These are phyloP conservation scores for Rhodotorula sp. DNA, from an alignment of 1,284 basidiomycete species.

Conservation along the genomic window DNA sequence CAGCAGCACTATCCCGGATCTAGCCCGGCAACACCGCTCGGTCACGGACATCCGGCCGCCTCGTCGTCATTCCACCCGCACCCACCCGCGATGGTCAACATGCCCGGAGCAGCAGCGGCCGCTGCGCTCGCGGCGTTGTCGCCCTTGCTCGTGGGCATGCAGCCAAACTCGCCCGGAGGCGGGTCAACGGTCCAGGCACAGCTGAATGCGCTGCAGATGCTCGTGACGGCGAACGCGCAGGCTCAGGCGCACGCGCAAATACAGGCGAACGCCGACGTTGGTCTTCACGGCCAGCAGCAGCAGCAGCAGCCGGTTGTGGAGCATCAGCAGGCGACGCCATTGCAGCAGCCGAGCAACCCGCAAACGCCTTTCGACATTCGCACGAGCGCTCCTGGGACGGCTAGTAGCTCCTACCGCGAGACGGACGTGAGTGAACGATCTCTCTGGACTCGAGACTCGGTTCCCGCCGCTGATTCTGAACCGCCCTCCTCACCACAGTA, in stretches of 20 bases:
- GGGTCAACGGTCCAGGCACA: background rate
- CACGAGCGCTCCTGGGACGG: background rate
- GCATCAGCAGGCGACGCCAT: background rate
- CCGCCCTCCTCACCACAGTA: conserved; percentile 17
- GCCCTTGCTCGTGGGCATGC: background rate
- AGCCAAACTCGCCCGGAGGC: background rate
- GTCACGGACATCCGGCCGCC: background rate
- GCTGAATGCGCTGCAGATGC: conserved; percentile 7
- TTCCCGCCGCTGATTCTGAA: too few relatives aligned
- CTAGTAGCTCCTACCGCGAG: conserved; percentile 25
- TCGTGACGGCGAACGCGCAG: conserved; percentile 8
- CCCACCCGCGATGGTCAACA: background rate
- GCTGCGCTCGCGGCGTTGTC: too few relatives aligned
- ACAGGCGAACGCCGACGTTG: background rate
- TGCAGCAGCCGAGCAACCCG: background rate
- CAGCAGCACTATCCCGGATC: conserved; percentile 3
- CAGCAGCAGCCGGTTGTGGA: conserved; percentile 3
- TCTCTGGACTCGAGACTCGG: too few relatives aligned
- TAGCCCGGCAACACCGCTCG: background rate
- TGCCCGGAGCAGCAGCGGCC: background rate
- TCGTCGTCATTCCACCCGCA: background rate
- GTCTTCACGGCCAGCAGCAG: conserved; percentile 14
- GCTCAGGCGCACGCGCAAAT: conserved; percentile 6
- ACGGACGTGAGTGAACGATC: conserved; percentile 22
- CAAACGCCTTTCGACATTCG: background rate